A percentile compares a stretch with the other conserved stretches of the same genome.
Conservation (phyloP, 2,329 filamentous ascomycete species). For the Aspergillus proliferans region DNA sequence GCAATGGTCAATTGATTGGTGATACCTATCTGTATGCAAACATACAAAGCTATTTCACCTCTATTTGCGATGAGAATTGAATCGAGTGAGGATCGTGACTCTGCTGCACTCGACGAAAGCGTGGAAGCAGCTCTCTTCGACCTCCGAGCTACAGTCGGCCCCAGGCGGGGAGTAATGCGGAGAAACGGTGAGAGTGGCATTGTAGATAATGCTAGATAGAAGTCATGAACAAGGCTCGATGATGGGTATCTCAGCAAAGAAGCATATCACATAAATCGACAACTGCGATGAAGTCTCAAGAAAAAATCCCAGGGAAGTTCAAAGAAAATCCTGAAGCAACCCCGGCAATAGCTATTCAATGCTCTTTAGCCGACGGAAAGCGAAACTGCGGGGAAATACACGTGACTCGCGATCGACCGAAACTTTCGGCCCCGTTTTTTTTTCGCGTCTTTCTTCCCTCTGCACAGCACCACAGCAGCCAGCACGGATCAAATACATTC, state of each 20-base stretch:
- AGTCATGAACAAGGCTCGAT: neutral
- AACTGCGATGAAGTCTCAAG: no score
- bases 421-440: constrained; percentile 13
- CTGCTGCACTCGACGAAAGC: constrained; percentile 16
- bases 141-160: constrained; percentile 22
- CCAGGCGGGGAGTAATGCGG: constrained; percentile 33
- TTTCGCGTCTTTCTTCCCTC: neutral
- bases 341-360: no score
- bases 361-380: constrained; percentile 31
- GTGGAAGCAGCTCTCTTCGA: constrained; percentile 26
- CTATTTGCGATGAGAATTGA: constrained; percentile 94
- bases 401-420: constrained; percentile 11
- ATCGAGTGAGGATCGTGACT: constrained; percentile 42
- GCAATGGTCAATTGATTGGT: neutral
- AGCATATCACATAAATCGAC: neutral
- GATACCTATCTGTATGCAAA: neutral
- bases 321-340: neutral
- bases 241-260: neutral
- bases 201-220: constrained; percentile 1
- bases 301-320: constrained; percentile 1
- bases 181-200: constrained; percentile 36
- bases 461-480: neutral
- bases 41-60: constrained; percentile 82
- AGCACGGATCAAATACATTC: neutral
- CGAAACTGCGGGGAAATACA: constrained; percentile 32